These are phyloP conservation scores for Oryza longistaminata DNA, from an alignment of 176 grass and related monocot genomes.

Conservation along the genomic window DNA sequence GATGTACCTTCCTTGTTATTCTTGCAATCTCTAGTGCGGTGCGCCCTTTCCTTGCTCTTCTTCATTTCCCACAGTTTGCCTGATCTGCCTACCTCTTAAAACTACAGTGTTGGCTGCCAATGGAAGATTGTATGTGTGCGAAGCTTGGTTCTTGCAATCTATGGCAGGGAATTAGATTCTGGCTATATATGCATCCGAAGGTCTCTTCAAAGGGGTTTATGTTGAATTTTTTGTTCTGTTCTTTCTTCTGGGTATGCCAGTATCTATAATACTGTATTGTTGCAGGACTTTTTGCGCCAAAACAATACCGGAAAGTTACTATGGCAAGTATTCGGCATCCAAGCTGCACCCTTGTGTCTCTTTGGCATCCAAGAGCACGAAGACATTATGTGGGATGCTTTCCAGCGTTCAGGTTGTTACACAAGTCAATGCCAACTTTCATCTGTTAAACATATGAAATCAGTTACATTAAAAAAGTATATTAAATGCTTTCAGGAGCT, in stretches of 20 bases:
- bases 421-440: background rate
- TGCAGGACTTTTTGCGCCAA: constrained; percentile 91
- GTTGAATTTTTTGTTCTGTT: background rate
- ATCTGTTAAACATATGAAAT: constrained; percentile 17
- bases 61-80: background rate
- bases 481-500: background rate
- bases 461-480: background rate
- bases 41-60: background rate
- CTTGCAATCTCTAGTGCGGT: too few species aligned
- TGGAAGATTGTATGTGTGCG: constrained; percentile 90
- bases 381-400: constrained; percentile 96
- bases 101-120: constrained; percentile 88
- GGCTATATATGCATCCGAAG: constrained; percentile 98
- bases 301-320: constrained; percentile 98
- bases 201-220: constrained; percentile 39
- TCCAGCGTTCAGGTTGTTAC: constrained; percentile 74
- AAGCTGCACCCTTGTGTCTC: constrained; percentile 72
- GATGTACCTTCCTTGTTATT: too few species aligned
- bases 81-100: constrained; percentile 3
- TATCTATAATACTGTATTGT: constrained; percentile 26
- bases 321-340: constrained; percentile 84
- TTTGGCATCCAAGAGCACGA: constrained; percentile 90
- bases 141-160: constrained; percentile 51
- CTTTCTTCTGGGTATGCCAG: background rate
- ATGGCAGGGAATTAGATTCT: constrained; percentile 74